These are phyloP conservation scores for Phytophthora constricta DNA, from an alignment of 352 stramenopile species.

Conservation along the genomic window DNA sequence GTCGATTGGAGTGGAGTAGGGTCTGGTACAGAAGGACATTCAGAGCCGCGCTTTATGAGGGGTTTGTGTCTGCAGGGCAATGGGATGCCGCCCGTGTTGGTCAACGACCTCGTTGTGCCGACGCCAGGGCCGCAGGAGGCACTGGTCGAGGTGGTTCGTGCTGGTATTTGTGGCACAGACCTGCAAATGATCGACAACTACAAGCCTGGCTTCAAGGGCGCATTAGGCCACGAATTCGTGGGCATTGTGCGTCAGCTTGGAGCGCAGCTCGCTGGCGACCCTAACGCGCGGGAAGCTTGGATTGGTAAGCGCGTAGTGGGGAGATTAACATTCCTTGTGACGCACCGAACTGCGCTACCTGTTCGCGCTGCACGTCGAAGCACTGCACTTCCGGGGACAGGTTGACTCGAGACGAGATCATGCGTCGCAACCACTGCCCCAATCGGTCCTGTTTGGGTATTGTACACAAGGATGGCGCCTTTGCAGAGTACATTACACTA, in stretches of 20 bases:
- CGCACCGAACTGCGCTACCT: conserved; percentile 51
- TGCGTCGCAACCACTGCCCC: conserved; percentile 87
- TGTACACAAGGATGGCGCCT: conserved; percentile 76
- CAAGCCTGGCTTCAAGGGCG: conserved; percentile 70
- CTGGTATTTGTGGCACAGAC: conserved; percentile 79
- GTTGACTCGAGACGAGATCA: conserved; percentile 39
- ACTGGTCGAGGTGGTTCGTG: conserved; percentile 64
- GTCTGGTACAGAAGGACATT: conserved; percentile 6
- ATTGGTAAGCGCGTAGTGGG: conserved; percentile 86
- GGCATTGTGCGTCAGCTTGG: conserved; percentile 79
- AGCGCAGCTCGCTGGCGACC: conserved; percentile 28
- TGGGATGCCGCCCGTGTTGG: conserved; percentile 29
- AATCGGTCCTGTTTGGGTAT: conserved; percentile 87
- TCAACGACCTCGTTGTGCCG: conserved; percentile 49
- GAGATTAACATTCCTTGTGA: conserved; percentile 93
- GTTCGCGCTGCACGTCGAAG: conserved; percentile 26
- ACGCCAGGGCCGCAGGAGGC: conserved; percentile 47
- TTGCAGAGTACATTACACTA: conserved; percentile 86
- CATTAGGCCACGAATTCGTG: conserved; percentile 92
- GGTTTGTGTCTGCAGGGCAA: conserved; percentile 58
- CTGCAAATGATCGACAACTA: conserved; percentile 80
- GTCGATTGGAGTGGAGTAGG: conserved; percentile 20
- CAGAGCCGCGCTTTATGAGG: conserved; percentile 45
- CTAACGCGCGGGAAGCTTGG: conserved; percentile 36
- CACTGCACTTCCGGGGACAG: conserved; percentile 13